Percentiles rank a stretch among this genome's conserved stretches.
Evolutionary conservation across 2,329 filamentous ascomycete species (phyloP).

Genomic region (Cladosporium oxysporum): DNA sequence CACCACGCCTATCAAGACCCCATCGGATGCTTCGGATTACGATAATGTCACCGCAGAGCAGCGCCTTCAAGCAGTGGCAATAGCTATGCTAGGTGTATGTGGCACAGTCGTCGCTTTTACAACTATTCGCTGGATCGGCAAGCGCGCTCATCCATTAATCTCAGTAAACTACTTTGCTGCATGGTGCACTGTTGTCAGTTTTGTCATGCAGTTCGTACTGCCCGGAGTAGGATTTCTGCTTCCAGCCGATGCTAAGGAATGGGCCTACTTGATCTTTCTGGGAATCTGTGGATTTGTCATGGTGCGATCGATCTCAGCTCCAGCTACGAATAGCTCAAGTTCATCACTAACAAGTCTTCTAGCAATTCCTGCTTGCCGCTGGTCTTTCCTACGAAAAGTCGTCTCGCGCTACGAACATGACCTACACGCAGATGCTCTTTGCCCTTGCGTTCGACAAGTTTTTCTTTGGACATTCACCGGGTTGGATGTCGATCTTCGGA

Average conservation of each 20-base stretch:
- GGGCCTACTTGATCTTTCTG: slow-evolving; percentile 67
- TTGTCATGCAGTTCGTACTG: slow-evolving; percentile 58
- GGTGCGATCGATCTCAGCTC: slow-evolving; percentile 37
- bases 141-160: slow-evolving; percentile 77
- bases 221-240: slow-evolving; percentile 60
- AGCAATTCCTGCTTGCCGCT: slow-evolving; percentile 79
- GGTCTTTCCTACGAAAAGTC: slow-evolving; percentile 72
- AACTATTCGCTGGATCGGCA: slow-evolving; percentile 76
- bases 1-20: slow-evolving; percentile 20
- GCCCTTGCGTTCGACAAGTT: slow-evolving; percentile 65
- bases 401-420: slow-evolving; percentile 63
- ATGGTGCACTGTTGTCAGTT: slow-evolving; percentile 69
- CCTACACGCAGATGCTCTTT: slow-evolving; percentile 71
- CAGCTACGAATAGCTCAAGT: not conserved
- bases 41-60: slow-evolving; percentile 60
- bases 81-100: slow-evolving; percentile 74
- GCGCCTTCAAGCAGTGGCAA: slow-evolving; percentile 67
- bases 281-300: slow-evolving; percentile 76
- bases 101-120: slow-evolving; percentile 75
- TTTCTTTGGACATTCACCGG: slow-evolving; percentile 62
- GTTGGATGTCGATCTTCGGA: slow-evolving; percentile 59
- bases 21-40: slow-evolving; percentile 39
- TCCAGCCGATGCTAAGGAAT: slow-evolving; percentile 58
- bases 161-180: slow-evolving; percentile 81
- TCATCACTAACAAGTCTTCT: not conserved